phyloP scores from a whole-genome alignment of 202 grass and related monocot species.

The Cymbopogon flexuosus region DNA sequence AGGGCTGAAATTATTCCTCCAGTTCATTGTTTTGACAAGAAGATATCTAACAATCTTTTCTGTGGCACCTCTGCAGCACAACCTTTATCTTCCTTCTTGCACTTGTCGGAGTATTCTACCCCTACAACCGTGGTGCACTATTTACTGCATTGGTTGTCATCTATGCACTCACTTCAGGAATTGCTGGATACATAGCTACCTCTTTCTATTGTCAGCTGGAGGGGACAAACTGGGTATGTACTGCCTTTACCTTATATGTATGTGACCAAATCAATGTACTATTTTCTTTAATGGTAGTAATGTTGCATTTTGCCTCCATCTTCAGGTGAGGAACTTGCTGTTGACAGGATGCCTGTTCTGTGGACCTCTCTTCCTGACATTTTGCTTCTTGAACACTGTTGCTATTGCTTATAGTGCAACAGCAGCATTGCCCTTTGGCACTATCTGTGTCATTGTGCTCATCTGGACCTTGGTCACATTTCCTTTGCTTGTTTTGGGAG shows the following conservation, averaged over 20 bases:
- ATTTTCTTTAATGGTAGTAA: slow-evolving; percentile 22
- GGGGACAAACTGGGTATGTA: slow-evolving; percentile 84
- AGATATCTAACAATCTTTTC: slow-evolving; percentile 28
- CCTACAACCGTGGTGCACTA: slow-evolving; percentile 91
- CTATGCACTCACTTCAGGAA: slow-evolving; percentile 94
- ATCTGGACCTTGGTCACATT: slow-evolving; percentile 96
- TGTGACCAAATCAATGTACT: neutral
- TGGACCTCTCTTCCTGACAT: slow-evolving; percentile 89
- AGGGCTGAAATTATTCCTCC: neutral
- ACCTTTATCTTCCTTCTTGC: slow-evolving; percentile 97
- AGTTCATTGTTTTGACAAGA: slow-evolving; percentile 4
- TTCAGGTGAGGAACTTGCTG: slow-evolving; percentile 92
- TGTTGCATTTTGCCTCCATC: slow-evolving; percentile 12
- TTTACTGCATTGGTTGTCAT: slow-evolving; percentile 95
- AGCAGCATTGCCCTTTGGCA: slow-evolving; percentile 87
- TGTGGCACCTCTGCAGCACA: slow-evolving; percentile 52
- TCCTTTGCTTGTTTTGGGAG: slow-evolving; percentile 91
- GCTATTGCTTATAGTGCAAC: slow-evolving; percentile 93
- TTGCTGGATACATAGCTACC: slow-evolving; percentile 90
- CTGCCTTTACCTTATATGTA: slow-evolving; percentile 15
- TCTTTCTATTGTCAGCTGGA: slow-evolving; percentile 94
- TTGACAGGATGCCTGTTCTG: slow-evolving; percentile 89
- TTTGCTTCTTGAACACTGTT: slow-evolving; percentile 96
- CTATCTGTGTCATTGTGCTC: slow-evolving; percentile 91
- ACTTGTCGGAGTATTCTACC: slow-evolving; percentile 95